Base-by-base conservation (phyloP, 805 yeast genomes). In the Lipomyces orientalis region DNA sequence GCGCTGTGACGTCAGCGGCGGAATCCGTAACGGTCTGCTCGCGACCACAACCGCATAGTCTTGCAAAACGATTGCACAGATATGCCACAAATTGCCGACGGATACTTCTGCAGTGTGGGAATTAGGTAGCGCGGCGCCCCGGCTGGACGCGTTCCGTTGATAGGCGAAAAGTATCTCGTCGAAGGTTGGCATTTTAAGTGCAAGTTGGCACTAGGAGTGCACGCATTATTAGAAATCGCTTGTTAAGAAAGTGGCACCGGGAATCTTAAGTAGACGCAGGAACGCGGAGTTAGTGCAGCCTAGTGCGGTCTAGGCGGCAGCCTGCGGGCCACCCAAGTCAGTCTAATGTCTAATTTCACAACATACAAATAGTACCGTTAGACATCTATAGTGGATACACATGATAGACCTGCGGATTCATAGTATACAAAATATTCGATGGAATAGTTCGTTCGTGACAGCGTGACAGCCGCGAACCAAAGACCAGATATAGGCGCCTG, bases 1-100 rank as follows among this genome's bases (percentile, higher is more conserved):
- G 59, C 59, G 25, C 59, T 37, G 14, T 56, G 59, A 56, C 59
- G 59, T 56, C 43, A 19, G 59, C 22, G 34, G 59, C 49, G 0
- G 9, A 43, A 19, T 43, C 19, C 3, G 16, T 2, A 16, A n/a
- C 43, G 12, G 43, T 12, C 43, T 1, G 43, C 14, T 4, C 43
- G 49, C 16, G 8, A 4, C 22, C 49, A 43, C 49, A 43, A 43
- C 49, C 19, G 49, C 29, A 2, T 10, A 43, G 6, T 7, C 49
- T 43, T 16, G 49, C 10, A 39, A 43, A 3, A 8, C 10, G 10
- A 6, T 16, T 43, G 6, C 2, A 3, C 49, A n/a, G 22, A 43
- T 43, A n/a, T 43, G 25, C 49, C 49, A 6, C 22, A 43, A 37
- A 5, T 12, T 37, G 5, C 43, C 16, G 14, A 14, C 39, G 14